phyloP scores from a whole-genome alignment of 2,329 filamentous ascomycete species.

The Dactylonectria macrodidyma region DNA sequence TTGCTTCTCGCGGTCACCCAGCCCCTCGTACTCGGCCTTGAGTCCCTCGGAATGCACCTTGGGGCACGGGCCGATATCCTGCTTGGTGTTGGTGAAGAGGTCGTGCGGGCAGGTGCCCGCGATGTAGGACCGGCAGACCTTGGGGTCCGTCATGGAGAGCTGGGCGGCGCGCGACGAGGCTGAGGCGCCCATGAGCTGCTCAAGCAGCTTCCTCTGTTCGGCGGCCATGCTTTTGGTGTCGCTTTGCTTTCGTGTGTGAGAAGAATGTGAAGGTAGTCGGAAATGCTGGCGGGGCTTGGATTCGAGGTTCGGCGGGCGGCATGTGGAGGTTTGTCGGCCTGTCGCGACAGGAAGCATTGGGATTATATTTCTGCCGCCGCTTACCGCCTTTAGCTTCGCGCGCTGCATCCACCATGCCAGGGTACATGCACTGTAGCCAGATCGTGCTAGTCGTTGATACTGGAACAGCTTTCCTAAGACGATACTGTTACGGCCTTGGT shows the following conservation, averaged over 20 bases:
- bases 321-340: constrained; percentile 44
- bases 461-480: constrained; percentile 6
- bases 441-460: neutral
- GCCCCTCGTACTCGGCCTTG: constrained; percentile 88
- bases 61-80: constrained; percentile 91
- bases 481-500: constrained; percentile 34
- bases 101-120: constrained; percentile 97
- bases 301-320: constrained; percentile 36
- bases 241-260: neutral
- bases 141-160: constrained; percentile 90
- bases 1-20: constrained; percentile 79
- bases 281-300: constrained; percentile 34
- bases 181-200: constrained; percentile 92
- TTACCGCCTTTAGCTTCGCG: constrained; percentile 42
- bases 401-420: constrained; percentile 39
- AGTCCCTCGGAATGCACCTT: constrained; percentile 91
- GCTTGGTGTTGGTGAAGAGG: constrained; percentile 99
- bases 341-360: constrained; percentile 30
- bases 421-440: constrained; percentile 9
- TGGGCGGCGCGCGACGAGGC: constrained; percentile 82
- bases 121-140: constrained; percentile 95
- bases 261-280: neutral
- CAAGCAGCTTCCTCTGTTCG: constrained; percentile 97
- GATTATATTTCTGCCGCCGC: constrained; percentile 42
- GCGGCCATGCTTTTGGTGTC: constrained; percentile 75